Base-by-base conservation (phyloP, 768 basidiomycete species). In the Auriscalpium vulgare region DNA sequence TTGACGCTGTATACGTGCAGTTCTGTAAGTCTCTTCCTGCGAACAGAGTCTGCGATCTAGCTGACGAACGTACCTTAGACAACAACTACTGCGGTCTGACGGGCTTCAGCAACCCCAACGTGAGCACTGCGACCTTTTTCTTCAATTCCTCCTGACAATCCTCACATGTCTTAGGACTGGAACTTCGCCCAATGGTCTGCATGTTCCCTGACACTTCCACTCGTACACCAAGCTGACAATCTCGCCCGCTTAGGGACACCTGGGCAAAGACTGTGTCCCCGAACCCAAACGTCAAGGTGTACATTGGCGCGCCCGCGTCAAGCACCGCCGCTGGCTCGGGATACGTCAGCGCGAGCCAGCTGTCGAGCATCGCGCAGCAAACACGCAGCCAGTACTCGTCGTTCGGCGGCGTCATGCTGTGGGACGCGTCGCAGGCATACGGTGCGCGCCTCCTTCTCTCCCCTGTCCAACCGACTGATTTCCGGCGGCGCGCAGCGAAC, bases 1-100 rank as follows among this genome's bases (percentile, higher is more conserved):
- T 88, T 59, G 87, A 89, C 69, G 85, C 84, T 1, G 71, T 89
- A 57, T 88, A 86, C 63, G 85, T 88, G 37, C 87, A 87, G 65
- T 85, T 88, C 66, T 81, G 79, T 78, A 62, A 58, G 75, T 64
- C 2, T 37, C 49, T 58, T 37, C 55, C 57, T 40, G 23, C 17
- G 29, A 13, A 36, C 19, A 37, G 36, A 7, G n/a, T 14, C 17
- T 35, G 10, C 16, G 8, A 19, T 7, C 40, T 47, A 11, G 34
- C 47, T 56, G 10, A 55, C 44, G 11, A n/a, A 11, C 6, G 14
- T 21, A 7, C 37, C 1, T 11, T 52, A 71, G 72, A 74, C 63
- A 85, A 85, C 67, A 86, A 85, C 66, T 81, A 71, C 63, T 86
- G 84, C 60, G 77, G 76, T 34, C 66, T 85, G 40, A 73, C 75